Percentiles rank a stretch among this genome's conserved stretches.
Conservation (phyloP, 2,329 filamentous ascomycete genomes). For the Aspergillus jensenii region DNA sequence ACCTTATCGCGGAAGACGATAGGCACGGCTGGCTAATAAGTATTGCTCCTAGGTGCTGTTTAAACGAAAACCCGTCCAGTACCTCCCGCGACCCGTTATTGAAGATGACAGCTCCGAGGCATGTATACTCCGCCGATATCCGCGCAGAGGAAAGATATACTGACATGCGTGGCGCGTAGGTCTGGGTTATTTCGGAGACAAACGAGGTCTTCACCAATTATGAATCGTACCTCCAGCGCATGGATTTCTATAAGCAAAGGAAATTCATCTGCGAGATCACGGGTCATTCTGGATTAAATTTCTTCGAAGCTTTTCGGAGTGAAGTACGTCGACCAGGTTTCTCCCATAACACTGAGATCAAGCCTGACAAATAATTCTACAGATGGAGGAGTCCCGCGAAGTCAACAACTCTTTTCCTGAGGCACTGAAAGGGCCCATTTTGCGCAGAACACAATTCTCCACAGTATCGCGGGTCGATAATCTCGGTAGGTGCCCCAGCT, state of each 20-base stretch:
- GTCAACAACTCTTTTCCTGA: slow-evolving; percentile 92
- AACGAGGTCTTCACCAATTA: slow-evolving; percentile 88
- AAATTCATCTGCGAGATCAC: slow-evolving; percentile 96
- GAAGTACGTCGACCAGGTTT: slow-evolving; percentile 62
- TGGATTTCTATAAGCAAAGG: slow-evolving; percentile 93
- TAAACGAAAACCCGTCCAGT: slow-evolving; percentile 92
- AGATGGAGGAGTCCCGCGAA: slow-evolving; percentile 79
- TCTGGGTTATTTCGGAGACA: slow-evolving; percentile 89
- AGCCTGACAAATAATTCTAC: slow-evolving; percentile 8
- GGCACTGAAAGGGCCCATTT: slow-evolving; percentile 82
- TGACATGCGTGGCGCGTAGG: slow-evolving; percentile 51
- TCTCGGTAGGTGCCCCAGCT: slow-evolving; percentile 51
- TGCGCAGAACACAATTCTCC: slow-evolving; percentile 89
- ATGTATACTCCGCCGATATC: slow-evolving; percentile 32
- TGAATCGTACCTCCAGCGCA: slow-evolving; percentile 79
- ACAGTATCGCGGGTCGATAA: slow-evolving; percentile 87
- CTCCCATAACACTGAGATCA: background rate
- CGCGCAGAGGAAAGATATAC: slow-evolving; percentile 10
- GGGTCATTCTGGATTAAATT: slow-evolving; percentile 84
- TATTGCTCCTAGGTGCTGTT: slow-evolving; percentile 71
- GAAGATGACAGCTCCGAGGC: slow-evolving; percentile 84
- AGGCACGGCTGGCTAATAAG: slow-evolving; percentile 13
- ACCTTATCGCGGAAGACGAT: background rate
- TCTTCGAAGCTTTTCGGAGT: slow-evolving; percentile 88
- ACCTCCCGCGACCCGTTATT: slow-evolving; percentile 68